Conservation (phyloP, 805 yeast genomes). For the Lipomyces chichibuensis region DNA sequence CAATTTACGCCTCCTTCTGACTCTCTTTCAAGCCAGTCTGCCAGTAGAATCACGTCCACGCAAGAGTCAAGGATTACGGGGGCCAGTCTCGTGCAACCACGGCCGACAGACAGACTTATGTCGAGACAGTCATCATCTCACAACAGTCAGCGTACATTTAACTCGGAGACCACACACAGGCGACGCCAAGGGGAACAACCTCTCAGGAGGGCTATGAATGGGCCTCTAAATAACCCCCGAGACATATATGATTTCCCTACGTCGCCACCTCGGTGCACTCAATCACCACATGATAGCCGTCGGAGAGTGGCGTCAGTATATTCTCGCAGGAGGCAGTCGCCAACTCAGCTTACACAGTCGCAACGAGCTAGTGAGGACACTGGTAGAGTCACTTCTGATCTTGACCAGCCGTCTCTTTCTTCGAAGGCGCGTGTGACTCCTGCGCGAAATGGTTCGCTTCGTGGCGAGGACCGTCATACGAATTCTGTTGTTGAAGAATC, state of each 20-base stretch:
- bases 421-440: neutral
- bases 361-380: neutral
- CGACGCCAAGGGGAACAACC: neutral
- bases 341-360: neutral
- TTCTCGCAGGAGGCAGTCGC: neutral
- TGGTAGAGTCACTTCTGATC: neutral
- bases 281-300: neutral
- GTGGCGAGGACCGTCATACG: neutral
- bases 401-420: neutral
- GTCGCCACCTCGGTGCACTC: neutral
- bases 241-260: conserved; percentile 7
- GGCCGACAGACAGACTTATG: neutral
- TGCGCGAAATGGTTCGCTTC: neutral
- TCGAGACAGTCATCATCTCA: neutral
- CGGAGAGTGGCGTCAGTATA: neutral
- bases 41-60: neutral
- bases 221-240: neutral
- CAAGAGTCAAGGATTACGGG: neutral
- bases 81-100: neutral
- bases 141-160: neutral
- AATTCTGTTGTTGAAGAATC: neutral
- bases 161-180: neutral
- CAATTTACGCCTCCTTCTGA: conserved; percentile 18
- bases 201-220: neutral
- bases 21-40: conserved; percentile 4